Conservation (phyloP, 192 early-diverging fungal genomes). For the Lobosporangium transversale region DNA sequence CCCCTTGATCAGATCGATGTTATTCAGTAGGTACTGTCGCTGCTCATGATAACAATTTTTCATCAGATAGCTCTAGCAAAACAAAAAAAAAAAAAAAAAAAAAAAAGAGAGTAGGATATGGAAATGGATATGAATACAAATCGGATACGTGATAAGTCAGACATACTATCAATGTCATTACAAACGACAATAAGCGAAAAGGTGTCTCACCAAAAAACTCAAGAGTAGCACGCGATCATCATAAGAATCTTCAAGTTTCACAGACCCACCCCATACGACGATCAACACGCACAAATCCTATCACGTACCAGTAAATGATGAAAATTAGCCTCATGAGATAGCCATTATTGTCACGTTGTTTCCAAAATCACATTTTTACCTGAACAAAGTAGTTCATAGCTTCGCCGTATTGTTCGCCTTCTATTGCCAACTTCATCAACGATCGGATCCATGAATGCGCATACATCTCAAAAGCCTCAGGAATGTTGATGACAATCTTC, state of each 20-base stretch:
- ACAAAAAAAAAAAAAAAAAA: neutral
- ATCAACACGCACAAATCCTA: constrained; percentile 74
- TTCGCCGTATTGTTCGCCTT: constrained; percentile 62
- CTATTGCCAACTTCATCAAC: constrained; percentile 62
- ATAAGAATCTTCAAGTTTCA: constrained; percentile 33
- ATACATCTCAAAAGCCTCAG: constrained; percentile 69
- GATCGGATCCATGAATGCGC: constrained; percentile 68
- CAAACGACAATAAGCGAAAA: neutral
- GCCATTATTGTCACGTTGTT: no score
- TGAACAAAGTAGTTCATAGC: constrained; percentile 78
- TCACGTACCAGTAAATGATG: neutral
- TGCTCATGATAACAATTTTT: constrained; percentile 53
- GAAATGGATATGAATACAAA: neutral
- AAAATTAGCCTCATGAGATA: no score
- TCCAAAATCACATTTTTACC: no score
- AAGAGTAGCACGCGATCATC: constrained; percentile 56
- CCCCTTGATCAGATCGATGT: constrained; percentile 66
- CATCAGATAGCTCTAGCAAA: constrained; percentile 57
- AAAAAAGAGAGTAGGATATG: neutral
- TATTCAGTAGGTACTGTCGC: constrained; percentile 54
- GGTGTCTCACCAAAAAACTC: constrained; percentile 56
- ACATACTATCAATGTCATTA: no score
- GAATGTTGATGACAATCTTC: constrained; percentile 71
- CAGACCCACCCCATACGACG: constrained; percentile 68
- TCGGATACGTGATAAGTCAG: no score